Evolutionary conservation across 441 rosid genomes (phyloP), one percentile per base, ranked within the genome.

Genomic region (Sinapis alba): DNA sequence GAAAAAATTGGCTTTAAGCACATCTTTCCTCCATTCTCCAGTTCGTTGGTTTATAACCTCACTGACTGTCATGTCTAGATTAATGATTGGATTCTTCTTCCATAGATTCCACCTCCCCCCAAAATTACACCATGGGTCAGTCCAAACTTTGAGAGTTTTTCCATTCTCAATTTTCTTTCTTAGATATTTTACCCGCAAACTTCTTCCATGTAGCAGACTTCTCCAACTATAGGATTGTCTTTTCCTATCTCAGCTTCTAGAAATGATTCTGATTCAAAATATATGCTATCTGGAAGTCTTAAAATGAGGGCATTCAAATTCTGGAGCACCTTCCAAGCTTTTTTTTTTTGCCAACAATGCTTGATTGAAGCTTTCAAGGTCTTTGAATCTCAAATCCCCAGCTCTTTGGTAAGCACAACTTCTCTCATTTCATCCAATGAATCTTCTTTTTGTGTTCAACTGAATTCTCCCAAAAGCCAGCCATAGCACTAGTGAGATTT

Each of bases 21-120:
- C 0, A 0, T 0, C 10, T 34, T 1, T 9, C 0, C 10, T 34
- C 41, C 13, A 34, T 0, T 1, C 41, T 0, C 41, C 41, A 0
- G 41, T 9, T 0, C 10, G 13, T 8, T 34, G 41, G 0, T 34
- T 1, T 0, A 34, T 9, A 9, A 34, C 13, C 9, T 34, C 41
- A 10, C 41, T 9, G 1, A 34, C 41, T 13, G 0, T 34, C 0
- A 34, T 0, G 1, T 34, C 41, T 1, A 34, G 41, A 8, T 10
- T 9, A 1, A 34, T 10, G 2, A 34, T 2, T 2, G 12, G 41
- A 2, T 34, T 3, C 16, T 12, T 41, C 47, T 3, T 41, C 47
- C 47, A 13, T 0, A 16, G 47, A 3, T 12, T 12, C 5, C 1
- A 1, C 13, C 16, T 12, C 0, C 16, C 16, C 3, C 16, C 16